These are phyloP conservation scores for Calonectria naviculata DNA, from an alignment of 2,329 filamentous ascomycete genomes.

Conservation along the genomic window DNA sequence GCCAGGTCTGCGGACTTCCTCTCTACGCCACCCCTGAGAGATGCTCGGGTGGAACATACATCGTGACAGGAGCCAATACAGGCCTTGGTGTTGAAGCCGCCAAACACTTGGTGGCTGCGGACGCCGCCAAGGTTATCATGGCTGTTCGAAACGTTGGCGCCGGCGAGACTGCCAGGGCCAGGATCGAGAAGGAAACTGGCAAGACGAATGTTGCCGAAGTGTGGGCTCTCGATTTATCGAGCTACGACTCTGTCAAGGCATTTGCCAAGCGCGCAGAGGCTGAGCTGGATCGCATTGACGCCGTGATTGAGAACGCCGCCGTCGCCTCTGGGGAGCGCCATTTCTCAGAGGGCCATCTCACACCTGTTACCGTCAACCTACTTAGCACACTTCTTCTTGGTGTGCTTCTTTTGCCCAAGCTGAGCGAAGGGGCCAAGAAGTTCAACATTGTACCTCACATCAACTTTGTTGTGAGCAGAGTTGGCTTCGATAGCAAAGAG, in stretches of 20 bases:
- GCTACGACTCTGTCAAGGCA: slow-evolving; percentile 31
- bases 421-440: slow-evolving; percentile 49
- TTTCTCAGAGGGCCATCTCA: slow-evolving; percentile 54
- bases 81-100: slow-evolving; percentile 54
- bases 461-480: slow-evolving; percentile 42
- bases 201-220: slow-evolving; percentile 18
- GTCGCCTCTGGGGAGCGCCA: slow-evolving; percentile 23
- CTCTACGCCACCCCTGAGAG: slow-evolving; percentile 12
- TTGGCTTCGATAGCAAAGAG: slow-evolving; percentile 9
- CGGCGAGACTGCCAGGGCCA: slow-evolving; percentile 16
- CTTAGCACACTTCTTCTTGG: slow-evolving; percentile 57
- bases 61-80: slow-evolving; percentile 54
- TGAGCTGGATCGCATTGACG: slow-evolving; percentile 53
- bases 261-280: slow-evolving; percentile 47
- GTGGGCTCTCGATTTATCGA: slow-evolving; percentile 23
- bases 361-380: slow-evolving; percentile 58
- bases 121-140: slow-evolving; percentile 51
- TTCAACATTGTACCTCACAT: slow-evolving; percentile 49
- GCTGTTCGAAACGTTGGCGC: slow-evolving; percentile 29
- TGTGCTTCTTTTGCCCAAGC: slow-evolving; percentile 53
- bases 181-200: slow-evolving; percentile 24
- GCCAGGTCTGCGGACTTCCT: slow-evolving; percentile 14
- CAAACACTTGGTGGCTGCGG: slow-evolving; percentile 49
- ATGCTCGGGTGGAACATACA: slow-evolving; percentile 39
- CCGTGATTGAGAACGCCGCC: slow-evolving; percentile 54